phyloP scores from a whole-genome alignment of 1,284 basidiomycete species.

The Anthracocystis setariae region DNA sequence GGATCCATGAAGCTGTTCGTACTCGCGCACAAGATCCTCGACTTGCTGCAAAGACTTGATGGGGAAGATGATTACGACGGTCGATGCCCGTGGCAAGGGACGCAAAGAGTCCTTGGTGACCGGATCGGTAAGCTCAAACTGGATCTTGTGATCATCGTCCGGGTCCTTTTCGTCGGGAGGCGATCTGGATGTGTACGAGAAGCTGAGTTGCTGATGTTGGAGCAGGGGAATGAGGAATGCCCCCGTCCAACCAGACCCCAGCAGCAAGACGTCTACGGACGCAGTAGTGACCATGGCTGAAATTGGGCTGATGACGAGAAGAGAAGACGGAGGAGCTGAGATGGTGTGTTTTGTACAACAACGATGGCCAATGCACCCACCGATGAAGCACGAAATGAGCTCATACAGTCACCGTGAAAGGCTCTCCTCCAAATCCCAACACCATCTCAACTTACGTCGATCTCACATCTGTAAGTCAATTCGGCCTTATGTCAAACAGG shows the following conservation, averaged over 20 bases:
- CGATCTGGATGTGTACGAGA: conserved; percentile 73
- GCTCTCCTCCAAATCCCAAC: too few species aligned
- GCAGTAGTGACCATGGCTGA: too few species aligned
- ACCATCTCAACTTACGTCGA: too few species aligned
- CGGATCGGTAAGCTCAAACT: conserved; percentile 63
- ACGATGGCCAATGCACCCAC: too few species aligned
- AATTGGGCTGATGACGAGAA: too few species aligned
- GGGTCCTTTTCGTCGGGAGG: conserved; percentile 62
- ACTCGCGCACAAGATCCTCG: conserved; percentile 45
- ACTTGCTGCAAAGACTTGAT: conserved; percentile 48
- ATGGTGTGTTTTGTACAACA: too few species aligned
- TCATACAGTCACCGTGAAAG: too few species aligned
- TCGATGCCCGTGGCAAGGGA: conserved; percentile 73
- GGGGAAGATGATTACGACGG: conserved; percentile 75
- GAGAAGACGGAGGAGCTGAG: too few species aligned
- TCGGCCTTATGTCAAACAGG: too few species aligned
- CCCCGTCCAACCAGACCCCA: conserved; percentile 78
- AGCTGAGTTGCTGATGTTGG: conserved; percentile 25
- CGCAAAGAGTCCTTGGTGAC: conserved; percentile 69
- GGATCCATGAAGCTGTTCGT: conserved; percentile 32
- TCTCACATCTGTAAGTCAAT: too few species aligned
- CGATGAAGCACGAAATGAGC: too few species aligned
- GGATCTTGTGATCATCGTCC: conserved; percentile 47
- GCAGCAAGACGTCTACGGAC: conserved; percentile 73
- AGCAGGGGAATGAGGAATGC: conserved; percentile 75